Conservation (phyloP, 352 stramenopile species). For the Thraustotheca clavata region DNA sequence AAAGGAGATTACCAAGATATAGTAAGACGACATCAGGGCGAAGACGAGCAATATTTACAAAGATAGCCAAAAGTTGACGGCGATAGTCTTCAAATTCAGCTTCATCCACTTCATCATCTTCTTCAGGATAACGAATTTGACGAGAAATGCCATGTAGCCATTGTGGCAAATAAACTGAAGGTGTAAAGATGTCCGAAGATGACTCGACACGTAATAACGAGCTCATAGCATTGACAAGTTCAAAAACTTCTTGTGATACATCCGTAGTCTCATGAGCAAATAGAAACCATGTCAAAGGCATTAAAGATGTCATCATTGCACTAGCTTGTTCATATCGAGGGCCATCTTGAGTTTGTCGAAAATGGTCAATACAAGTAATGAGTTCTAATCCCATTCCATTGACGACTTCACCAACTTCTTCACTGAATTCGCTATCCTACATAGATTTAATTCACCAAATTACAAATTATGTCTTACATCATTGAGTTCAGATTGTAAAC, state of each 20-base stretch:
- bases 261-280: slow-evolving; percentile 77
- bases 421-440: slow-evolving; percentile 52
- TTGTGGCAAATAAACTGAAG: slow-evolving; percentile 66
- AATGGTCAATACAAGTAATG: slow-evolving; percentile 68
- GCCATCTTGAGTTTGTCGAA: slow-evolving; percentile 43
- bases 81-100: slow-evolving; percentile 81
- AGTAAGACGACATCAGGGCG: slow-evolving; percentile 54
- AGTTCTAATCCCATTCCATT: slow-evolving; percentile 75
- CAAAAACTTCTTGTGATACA: slow-evolving; percentile 81
- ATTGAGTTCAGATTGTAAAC: slow-evolving; percentile 47
- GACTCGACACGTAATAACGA: slow-evolving; percentile 56
- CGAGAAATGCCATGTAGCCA: slow-evolving; percentile 76
- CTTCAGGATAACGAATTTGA: slow-evolving; percentile 68
- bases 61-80: slow-evolving; percentile 78
- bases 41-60: slow-evolving; percentile 75
- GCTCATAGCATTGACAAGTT: slow-evolving; percentile 71
- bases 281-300: slow-evolving; percentile 74
- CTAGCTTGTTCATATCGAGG: slow-evolving; percentile 46
- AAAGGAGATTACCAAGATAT: slow-evolving; percentile 54
- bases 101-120: slow-evolving; percentile 60
- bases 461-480: slow-evolving; percentile 24
- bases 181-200: slow-evolving; percentile 50
- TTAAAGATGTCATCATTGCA: slow-evolving; percentile 51
- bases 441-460: background rate
- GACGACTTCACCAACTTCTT: slow-evolving; percentile 76